Evolutionary conservation across 2,329 filamentous ascomycete species (phyloP), one percentile per base, ranked within the genome.

Genomic region (Fusarium oxysporum): DNA sequence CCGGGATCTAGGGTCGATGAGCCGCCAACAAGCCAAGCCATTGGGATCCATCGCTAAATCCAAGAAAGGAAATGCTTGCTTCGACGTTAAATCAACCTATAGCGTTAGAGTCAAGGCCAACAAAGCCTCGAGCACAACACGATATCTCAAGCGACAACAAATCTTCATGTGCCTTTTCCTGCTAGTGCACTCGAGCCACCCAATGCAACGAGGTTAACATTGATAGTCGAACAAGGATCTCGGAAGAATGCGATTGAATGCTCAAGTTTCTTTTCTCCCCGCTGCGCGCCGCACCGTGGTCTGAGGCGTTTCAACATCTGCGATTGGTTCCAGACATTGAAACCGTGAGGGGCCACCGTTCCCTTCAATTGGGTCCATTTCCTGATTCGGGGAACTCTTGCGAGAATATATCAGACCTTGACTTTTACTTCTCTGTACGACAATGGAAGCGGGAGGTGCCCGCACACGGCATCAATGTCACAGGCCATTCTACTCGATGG

Each of bases 371-470:
- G 65, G 74, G 57, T 62, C 61, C 62, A 63, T 64, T 73, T 74
- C 74, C 79, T 62, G 57, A 75, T 80, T 80, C 53, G 71, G 79
- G 79, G 69, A 68, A 80, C 71, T 76, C 77, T 80, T 80, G 79
- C 79, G 79, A 80, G 72, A 79, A 74, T 45, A 71, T 70, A 70
- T 63, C 53, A 70, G 53, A 65, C 65, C 58, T 62, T 48, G 55
- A 48, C 65, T 55, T 48, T 62, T 38, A 19, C 47, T 51, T 32
- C 37, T 54, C 56, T 47, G 55, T 51, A 58, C 45, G 44, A 59
- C 59, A 21, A 50, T 45, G 38, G 38, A 53, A 69, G 57, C 43
- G 58, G 41, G 65, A 59, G 55, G 38, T 37, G 65, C 41, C 65
- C 56, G 47, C 70, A 61, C 65, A 67, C 65, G 38, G 43, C 43